Evolutionary conservation across 305 asterid species (phyloP).

Genomic region (Euphrasia arctica): DNA sequence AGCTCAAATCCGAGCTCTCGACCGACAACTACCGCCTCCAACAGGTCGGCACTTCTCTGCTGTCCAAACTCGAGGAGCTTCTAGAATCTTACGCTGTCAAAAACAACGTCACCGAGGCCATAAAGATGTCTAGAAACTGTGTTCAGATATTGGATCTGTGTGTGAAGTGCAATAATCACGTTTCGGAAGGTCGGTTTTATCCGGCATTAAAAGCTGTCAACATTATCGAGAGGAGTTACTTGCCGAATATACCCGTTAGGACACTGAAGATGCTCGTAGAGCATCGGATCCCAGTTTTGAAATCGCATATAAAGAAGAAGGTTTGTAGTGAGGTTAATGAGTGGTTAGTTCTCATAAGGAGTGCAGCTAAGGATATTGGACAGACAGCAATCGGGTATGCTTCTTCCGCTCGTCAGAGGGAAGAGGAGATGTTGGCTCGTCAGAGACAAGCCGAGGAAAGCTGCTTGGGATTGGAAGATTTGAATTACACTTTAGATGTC

Average conservation of each 20-base stretch:
- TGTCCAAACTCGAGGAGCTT: slow-evolving; percentile 79
- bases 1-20: slow-evolving; percentile 78
- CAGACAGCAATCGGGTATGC: slow-evolving; percentile 85
- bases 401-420: slow-evolving; percentile 87
- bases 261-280: slow-evolving; percentile 51
- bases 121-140: slow-evolving; percentile 74
- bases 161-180: slow-evolving; percentile 70
- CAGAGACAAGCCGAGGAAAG: slow-evolving; percentile 93
- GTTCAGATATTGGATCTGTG: slow-evolving; percentile 78
- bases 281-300: slow-evolving; percentile 61
- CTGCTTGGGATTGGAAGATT: slow-evolving; percentile 69
- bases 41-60: slow-evolving; percentile 74
- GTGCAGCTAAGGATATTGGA: slow-evolving; percentile 77
- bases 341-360: slow-evolving; percentile 86
- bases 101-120: slow-evolving; percentile 79
- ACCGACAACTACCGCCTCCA: slow-evolving; percentile 83
- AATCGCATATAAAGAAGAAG: slow-evolving; percentile 77
- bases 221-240: slow-evolving; percentile 57
- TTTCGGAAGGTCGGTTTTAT: slow-evolving; percentile 80
- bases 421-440: slow-evolving; percentile 91
- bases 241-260: slow-evolving; percentile 65
- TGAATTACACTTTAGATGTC: slow-evolving; percentile 74
- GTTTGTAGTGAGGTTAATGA: slow-evolving; percentile 80
- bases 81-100: slow-evolving; percentile 71
- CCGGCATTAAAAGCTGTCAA: slow-evolving; percentile 75